Conservation (phyloP, 495 filamentous ascomycete genomes). For the Talaromyces adpressus region DNA sequence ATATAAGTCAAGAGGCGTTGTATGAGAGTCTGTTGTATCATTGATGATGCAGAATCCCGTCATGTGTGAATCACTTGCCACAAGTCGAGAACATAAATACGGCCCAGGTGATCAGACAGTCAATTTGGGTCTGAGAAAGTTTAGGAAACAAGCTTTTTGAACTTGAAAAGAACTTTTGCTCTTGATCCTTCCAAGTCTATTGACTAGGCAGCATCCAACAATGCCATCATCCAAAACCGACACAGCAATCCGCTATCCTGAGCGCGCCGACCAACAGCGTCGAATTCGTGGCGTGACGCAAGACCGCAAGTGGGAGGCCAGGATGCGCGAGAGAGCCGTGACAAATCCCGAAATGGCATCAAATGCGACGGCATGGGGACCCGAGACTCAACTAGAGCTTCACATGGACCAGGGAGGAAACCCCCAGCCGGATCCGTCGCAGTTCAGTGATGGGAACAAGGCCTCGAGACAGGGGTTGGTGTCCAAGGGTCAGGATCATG, state of each 20-base stretch:
- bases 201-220: neutral
- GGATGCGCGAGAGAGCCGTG: constrained; percentile 9
- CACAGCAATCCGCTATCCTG: constrained; percentile 19
- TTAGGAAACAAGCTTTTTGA: neutral
- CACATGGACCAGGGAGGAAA: constrained; percentile 28
- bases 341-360: constrained; percentile 10
- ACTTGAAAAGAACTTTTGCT: neutral
- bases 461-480: constrained; percentile 10
- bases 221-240: constrained; percentile 28
- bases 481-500: neutral
- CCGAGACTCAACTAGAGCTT: constrained; percentile 22
- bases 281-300: constrained; percentile 17
- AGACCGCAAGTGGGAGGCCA: constrained; percentile 13
- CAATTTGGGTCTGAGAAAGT: neutral
- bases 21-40: neutral
- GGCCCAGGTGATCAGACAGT: neutral
- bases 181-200: neutral
- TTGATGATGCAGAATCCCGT: constrained; percentile 1
- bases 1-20: neutral
- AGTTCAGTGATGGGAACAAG: constrained; percentile 18
- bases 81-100: neutral
- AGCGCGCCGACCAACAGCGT: constrained; percentile 17
- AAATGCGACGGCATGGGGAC: constrained; percentile 15
- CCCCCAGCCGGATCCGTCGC: constrained; percentile 23
- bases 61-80: constrained; percentile 9